Evolutionary conservation across 768 basidiomycete genomes (phyloP).

Genomic region (Lentinula sp.): DNA sequence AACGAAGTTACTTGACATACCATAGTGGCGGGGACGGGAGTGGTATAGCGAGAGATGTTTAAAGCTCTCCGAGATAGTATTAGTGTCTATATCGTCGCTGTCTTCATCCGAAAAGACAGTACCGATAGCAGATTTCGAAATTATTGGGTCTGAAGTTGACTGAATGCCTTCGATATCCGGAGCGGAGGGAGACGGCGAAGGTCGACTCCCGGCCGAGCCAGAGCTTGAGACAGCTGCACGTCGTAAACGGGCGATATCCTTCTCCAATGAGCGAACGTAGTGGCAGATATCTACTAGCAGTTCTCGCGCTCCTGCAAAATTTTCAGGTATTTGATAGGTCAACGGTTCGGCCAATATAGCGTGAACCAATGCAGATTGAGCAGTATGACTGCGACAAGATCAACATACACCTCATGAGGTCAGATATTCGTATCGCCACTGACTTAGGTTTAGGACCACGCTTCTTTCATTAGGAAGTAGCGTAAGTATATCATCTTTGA

Average conservation of each 20-base stretch:
- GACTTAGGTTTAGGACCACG: constrained; percentile 17
- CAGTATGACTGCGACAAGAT: not conserved
- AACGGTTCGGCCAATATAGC: not conserved
- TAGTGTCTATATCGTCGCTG: not conserved
- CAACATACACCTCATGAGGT: not conserved
- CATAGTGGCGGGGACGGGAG: constrained; percentile 17
- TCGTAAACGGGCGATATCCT: not conserved
- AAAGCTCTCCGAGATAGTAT: not conserved
- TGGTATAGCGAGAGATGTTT: not conserved
- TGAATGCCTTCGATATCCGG: not conserved
- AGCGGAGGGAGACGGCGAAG: not conserved
- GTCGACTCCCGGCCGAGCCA: not conserved
- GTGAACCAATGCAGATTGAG: not conserved
- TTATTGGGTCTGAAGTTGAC: not conserved
- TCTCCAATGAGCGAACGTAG: not conserved
- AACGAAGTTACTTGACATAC: constrained; percentile 31
- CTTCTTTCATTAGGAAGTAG: not conserved
- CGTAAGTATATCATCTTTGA: not conserved
- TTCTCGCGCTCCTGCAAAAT: not conserved
- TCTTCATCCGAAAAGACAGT: not conserved
- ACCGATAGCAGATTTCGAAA: not conserved
- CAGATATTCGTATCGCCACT: not conserved
- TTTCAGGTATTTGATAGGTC: not conserved
- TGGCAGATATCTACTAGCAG: not conserved
- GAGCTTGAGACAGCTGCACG: not conserved